Conservation (phyloP, 2,329 filamentous ascomycete genomes). For the Pezizomycotina sp. region DNA sequence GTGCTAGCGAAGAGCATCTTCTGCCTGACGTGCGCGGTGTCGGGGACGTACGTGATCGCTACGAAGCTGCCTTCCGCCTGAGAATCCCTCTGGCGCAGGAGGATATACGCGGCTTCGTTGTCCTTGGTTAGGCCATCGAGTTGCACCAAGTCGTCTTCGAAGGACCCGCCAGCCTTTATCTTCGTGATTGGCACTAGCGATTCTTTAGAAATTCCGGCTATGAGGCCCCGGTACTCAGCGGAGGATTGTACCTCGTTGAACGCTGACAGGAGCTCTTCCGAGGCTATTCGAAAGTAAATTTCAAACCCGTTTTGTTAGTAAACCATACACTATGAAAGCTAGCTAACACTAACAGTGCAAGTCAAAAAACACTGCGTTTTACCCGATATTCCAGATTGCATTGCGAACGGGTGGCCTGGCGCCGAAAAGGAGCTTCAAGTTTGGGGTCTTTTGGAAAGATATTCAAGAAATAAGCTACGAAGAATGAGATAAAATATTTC, state of each 20-base stretch:
- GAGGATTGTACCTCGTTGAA: slow-evolving; percentile 54
- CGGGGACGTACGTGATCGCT: slow-evolving; percentile 63
- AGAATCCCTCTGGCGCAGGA: slow-evolving; percentile 50
- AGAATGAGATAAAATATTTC: slow-evolving; percentile 4
- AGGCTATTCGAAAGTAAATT: slow-evolving; percentile 37
- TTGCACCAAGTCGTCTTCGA: slow-evolving; percentile 46
- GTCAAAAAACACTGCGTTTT: too few relatives aligned
- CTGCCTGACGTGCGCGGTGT: slow-evolving; percentile 60
- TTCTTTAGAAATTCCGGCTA: slow-evolving; percentile 55
- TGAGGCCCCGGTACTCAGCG: slow-evolving; percentile 47
- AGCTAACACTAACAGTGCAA: slow-evolving; percentile 4
- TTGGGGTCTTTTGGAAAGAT: not conserved
- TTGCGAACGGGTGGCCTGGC: slow-evolving; percentile 29
- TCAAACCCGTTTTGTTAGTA: not conserved
- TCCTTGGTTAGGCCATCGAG: slow-evolving; percentile 48
- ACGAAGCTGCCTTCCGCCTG: slow-evolving; percentile 39
- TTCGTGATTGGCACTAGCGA: slow-evolving; percentile 45
- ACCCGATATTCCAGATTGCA: slow-evolving; percentile 71
- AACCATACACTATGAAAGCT: slow-evolving; percentile 1
- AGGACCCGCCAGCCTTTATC: slow-evolving; percentile 40
- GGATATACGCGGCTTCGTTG: slow-evolving; percentile 53
- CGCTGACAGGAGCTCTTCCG: slow-evolving; percentile 56
- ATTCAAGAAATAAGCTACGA: slow-evolving; percentile 1
- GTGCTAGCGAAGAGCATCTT: slow-evolving; percentile 78
- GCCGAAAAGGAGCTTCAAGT: not conserved